Conservation (phyloP, 2,329 filamentous ascomycete genomes). For the Fusarium piperis region DNA sequence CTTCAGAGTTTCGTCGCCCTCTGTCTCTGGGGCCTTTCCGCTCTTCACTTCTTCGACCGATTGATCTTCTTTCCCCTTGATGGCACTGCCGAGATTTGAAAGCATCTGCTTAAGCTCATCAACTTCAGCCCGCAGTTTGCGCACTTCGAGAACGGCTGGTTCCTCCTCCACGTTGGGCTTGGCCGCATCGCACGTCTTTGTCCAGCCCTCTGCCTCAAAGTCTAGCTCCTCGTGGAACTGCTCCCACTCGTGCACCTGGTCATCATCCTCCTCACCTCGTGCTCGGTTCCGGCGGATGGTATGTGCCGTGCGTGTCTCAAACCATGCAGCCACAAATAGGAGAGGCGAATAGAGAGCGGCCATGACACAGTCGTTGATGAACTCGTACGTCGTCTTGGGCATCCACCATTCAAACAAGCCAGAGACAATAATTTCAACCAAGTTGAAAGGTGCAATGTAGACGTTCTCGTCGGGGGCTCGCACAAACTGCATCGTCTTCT, state of each 20-base stretch:
- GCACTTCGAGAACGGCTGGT: conserved; percentile 75
- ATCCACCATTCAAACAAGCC: conserved; percentile 96
- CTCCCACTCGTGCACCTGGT: conserved; percentile 92
- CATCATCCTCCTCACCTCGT: conserved; percentile 88
- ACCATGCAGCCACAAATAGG: conserved; percentile 78
- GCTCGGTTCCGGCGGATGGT: conserved; percentile 78
- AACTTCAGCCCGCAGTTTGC: conserved; percentile 66
- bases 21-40: conserved; percentile 12
- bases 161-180: conserved; percentile 87
- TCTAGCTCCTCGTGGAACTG: conserved; percentile 77
- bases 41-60: not conserved
- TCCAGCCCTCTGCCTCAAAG: conserved; percentile 87
- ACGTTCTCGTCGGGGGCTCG: conserved; percentile 98
- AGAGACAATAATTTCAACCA: conserved; percentile 86
- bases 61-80: conserved; percentile 21
- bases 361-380: conserved; percentile 91
- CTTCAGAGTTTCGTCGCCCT: conserved; percentile 12
- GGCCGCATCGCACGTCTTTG: conserved; percentile 77
- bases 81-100: conserved; percentile 43
- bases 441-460: conserved; percentile 94
- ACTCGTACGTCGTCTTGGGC: conserved; percentile 75
- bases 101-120: conserved; percentile 64
- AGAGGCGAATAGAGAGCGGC: conserved; percentile 84
- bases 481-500: conserved; percentile 97
- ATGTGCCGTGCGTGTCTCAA: conserved; percentile 73